Conservation (phyloP, 805 yeast genomes). For the Schizosaccharomyces osmophilus region DNA sequence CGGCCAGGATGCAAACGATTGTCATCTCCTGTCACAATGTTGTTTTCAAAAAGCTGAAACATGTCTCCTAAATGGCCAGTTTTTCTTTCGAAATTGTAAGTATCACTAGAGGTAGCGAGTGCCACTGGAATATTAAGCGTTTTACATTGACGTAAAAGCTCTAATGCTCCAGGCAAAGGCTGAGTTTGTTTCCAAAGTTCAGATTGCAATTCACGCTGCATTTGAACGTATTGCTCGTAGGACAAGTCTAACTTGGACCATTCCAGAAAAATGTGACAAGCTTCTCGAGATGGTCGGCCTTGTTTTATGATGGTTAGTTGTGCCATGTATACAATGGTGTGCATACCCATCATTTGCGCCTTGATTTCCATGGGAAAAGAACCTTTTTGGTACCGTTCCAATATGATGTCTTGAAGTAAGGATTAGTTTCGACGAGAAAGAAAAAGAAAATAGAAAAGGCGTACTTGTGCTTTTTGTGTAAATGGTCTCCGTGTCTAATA, state of each 20-base stretch:
- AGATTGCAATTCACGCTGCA: not conserved
- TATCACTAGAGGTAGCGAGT: conserved; percentile 65
- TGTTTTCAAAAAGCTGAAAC: conserved; percentile 36
- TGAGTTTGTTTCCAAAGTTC: conserved; percentile 18
- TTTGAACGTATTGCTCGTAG: conserved; percentile 29
- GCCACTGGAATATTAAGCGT: conserved; percentile 49
- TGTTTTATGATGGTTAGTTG: not conserved
- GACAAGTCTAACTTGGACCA: conserved; percentile 44
- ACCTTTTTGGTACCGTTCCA: not conserved
- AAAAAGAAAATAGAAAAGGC: not conserved
- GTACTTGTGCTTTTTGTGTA: conserved; percentile 48
- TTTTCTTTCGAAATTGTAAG: conserved; percentile 35
- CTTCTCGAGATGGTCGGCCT: conserved; percentile 8
- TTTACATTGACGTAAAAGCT: conserved; percentile 32
- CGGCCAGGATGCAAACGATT: conserved; percentile 54
- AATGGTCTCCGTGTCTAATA: conserved; percentile 75
- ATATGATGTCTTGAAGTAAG: not conserved
- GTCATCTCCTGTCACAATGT: conserved; percentile 75
- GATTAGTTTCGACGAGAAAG: not conserved
- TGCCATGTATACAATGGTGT: not conserved
- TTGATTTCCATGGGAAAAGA: not conserved
- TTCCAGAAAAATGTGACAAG: conserved; percentile 25
- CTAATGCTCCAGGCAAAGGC: conserved; percentile 69
- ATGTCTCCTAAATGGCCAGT: conserved; percentile 44
- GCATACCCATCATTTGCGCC: conserved; percentile 15